Evolutionary conservation across 257 asterid species (phyloP), one percentile per base, ranked within the genome.

Genomic region (Solanum chiquidenum): DNA sequence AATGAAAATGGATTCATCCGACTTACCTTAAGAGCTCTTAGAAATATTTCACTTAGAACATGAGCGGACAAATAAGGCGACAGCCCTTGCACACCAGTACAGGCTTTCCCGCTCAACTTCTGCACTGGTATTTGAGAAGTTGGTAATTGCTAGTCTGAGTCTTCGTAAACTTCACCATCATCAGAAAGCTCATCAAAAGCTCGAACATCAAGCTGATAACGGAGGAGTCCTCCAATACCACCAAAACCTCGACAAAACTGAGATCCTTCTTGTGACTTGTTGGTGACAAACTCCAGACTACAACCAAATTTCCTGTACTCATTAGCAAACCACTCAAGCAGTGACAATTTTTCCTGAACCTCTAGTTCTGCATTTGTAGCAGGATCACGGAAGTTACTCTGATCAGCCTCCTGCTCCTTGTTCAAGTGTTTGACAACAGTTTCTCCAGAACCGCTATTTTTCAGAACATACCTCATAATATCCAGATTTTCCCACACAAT

Each of bases 171-270:
- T 1, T 86, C 88, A 55, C 73, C 88, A 62, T 87, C 89, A 77
- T 80, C 86, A 87, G 75, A 79, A 20, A 60, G 86, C 64, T 79
- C 89, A 80, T 87, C 89, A 87, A 87, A 87, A 79, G 82, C 80
- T 58, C 89, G 89, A 79, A 87, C 80, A 62, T 87, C 89, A 8
- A 87, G 79, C 86, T 87, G 89, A 72, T 87, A 87, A n/a, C 89
- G 86, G n/a, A 87, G 86, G 20, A 87, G 71, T 29, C 86, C 89
- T 14, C 89, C 89, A 79, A 87, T 87, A 13, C 89, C 89, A 35
- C 89, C 89, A 87, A 87, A 87, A 18, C 89, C 89, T 87, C 86
- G 71, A 5, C 89, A 87, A 62, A 87, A 87, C 23, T 87, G 89
- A 25, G 86, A 77, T 64, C 89, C 89, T 68, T 87, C 89, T 87